Percentiles rank a stretch among this genome's conserved stretches.
phyloP scores from a whole-genome alignment of 257 asterid genomes.

The Solanum corneliomulleri region DNA sequence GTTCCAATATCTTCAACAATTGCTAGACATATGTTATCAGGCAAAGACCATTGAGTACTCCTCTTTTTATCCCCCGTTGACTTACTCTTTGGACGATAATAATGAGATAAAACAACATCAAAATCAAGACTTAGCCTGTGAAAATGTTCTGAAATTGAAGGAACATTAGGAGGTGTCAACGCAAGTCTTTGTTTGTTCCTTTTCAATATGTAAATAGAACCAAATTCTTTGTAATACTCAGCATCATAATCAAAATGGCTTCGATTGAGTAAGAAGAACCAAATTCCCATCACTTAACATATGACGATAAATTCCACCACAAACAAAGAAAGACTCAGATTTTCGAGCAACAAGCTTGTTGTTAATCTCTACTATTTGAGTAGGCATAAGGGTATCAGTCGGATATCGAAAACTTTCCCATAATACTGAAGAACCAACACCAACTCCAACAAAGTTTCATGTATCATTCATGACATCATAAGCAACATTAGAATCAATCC shows the following conservation, averaged over 20 bases:
- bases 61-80: constrained; percentile 11
- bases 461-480: constrained; percentile 36
- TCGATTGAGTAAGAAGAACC: constrained; percentile 16
- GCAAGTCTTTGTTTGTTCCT: constrained; percentile 3
- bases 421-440: constrained; percentile 3
- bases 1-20: constrained; percentile 14
- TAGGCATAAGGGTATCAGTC: constrained; percentile 26
- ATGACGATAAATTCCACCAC: constrained; percentile 31
- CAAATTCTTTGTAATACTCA: constrained; percentile 26
- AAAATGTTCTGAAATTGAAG: constrained; percentile 13
- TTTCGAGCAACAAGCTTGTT: background rate
- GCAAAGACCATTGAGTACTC: constrained; percentile 12
- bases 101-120: constrained; percentile 40
- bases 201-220: constrained; percentile 6
- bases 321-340: constrained; percentile 13
- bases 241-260: constrained; percentile 1
- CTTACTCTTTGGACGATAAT: constrained; percentile 23
- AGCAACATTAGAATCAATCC: constrained; percentile 2
- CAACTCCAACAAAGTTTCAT: constrained; percentile 32
- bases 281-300: constrained; percentile 25
- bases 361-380: constrained; percentile 2
- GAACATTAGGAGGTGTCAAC: constrained; percentile 5
- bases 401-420: constrained; percentile 49
- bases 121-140: constrained; percentile 28
- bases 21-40: constrained; percentile 19